These are phyloP conservation scores for Sarcocystis neurona DNA, from an alignment of 169 alveolate species.

Conservation along the genomic window DNA sequence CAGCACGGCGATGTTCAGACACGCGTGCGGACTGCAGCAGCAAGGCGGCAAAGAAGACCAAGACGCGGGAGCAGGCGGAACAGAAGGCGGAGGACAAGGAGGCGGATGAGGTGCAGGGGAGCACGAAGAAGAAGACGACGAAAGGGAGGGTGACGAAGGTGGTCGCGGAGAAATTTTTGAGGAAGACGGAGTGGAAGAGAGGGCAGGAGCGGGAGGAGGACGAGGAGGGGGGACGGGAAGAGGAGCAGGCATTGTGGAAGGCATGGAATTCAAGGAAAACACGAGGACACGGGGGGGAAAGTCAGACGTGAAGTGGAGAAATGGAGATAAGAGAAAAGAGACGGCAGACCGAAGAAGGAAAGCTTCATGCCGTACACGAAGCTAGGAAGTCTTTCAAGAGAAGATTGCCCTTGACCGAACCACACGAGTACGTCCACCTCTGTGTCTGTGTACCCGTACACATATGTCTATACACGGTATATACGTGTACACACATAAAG, in stretches of 20 bases:
- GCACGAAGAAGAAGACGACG: background rate
- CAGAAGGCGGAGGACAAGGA: background rate
- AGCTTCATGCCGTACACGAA: too few relatives aligned
- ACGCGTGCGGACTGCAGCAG: background rate
- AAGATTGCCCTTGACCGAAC: too few relatives aligned
- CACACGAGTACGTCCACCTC: too few relatives aligned
- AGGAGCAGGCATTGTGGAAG: too few relatives aligned
- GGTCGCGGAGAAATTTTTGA: background rate
- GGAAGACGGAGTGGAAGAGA: background rate
- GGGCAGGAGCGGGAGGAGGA: background rate
- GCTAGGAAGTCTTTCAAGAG: too few relatives aligned
- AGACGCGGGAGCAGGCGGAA: background rate
- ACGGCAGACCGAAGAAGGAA: background rate
- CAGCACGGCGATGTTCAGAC: slow-evolving; percentile 85
- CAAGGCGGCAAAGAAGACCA: too few relatives aligned
- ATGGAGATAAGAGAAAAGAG: background rate
- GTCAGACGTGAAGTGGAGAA: background rate
- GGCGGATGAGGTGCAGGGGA: background rate
- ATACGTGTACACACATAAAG: too few relatives aligned
- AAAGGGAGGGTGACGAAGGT: background rate
- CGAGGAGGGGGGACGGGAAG: too few relatives aligned
- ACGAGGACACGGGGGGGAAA: background rate
- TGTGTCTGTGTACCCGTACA: too few relatives aligned
- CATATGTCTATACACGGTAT: too few relatives aligned
- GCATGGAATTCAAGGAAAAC: too few relatives aligned